Percentiles rank a stretch among this genome's conserved stretches.
Evolutionary conservation across 495 filamentous ascomycete species (phyloP).

Genomic region (Daldinia bambusicola): DNA sequence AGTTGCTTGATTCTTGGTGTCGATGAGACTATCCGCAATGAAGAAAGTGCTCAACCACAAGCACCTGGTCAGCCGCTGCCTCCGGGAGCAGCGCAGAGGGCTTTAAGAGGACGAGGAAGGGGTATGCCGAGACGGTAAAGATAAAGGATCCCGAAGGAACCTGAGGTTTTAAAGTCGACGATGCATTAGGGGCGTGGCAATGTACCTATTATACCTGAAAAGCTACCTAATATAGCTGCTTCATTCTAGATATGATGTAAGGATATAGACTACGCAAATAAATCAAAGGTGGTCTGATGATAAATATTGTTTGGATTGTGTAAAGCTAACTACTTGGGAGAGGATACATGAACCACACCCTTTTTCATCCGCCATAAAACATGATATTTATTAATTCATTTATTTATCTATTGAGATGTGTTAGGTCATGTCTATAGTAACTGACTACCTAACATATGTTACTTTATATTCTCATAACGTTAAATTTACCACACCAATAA

Average conservation of each 20-base stretch:
- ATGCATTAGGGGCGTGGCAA: constrained; percentile 16
- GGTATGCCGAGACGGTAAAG: constrained; percentile 87
- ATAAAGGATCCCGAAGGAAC: not conserved
- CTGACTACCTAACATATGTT: too few species aligned
- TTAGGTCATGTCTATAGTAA: too few species aligned
- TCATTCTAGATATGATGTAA: constrained; percentile 17
- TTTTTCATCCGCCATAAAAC: not conserved
- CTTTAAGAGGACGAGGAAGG: constrained; percentile 82
- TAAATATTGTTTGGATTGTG: not conserved
- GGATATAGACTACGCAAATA: constrained; percentile 31
- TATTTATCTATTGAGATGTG: not conserved
- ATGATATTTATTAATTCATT: not conserved
- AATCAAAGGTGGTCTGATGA: constrained; percentile 29
- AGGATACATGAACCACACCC: not conserved
- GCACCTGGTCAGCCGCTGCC: constrained; percentile 81
- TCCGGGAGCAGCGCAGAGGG: constrained; percentile 91
- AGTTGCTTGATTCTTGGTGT: constrained; percentile 94
- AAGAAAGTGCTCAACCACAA: constrained; percentile 85
- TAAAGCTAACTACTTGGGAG: too few species aligned
- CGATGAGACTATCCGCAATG: constrained; percentile 97
- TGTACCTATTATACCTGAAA: constrained; percentile 42
- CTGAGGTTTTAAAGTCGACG: not conserved
- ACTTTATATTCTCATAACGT: not conserved
- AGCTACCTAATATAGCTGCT: constrained; percentile 14
- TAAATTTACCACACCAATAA: not conserved